Evolutionary conservation across 305 asterid genomes (phyloP).

Genomic region (Plantago lanceolata): DNA sequence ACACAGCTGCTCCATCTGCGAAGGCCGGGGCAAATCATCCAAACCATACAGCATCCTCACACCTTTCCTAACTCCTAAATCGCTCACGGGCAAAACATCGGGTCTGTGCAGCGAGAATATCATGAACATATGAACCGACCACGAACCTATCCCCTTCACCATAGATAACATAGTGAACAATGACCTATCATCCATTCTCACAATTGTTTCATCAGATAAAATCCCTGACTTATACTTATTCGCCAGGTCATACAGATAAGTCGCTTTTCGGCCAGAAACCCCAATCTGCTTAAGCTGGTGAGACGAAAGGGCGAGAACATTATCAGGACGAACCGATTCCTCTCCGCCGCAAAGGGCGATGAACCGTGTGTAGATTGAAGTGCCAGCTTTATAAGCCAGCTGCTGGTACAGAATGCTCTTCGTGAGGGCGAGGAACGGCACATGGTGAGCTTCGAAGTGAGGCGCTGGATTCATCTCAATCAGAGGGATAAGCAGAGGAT

Average conservation of each 20-base stretch:
- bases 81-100: conserved; percentile 93
- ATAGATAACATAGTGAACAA: conserved; percentile 84
- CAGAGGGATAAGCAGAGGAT: conserved; percentile 56
- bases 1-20: conserved; percentile 84
- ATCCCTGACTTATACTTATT: conserved; percentile 78
- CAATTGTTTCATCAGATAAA: conserved; percentile 68
- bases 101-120: conserved; percentile 86
- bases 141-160: conserved; percentile 97
- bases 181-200: conserved; percentile 90
- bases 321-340: conserved; percentile 55
- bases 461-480: conserved; percentile 64
- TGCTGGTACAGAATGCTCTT: conserved; percentile 88
- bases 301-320: conserved; percentile 59
- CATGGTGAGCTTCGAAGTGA: conserved; percentile 52
- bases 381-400: conserved; percentile 82
- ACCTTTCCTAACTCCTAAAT: conserved; percentile 93
- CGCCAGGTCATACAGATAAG: conserved; percentile 74
- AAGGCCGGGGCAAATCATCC: conserved; percentile 87
- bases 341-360: conserved; percentile 78
- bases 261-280: conserved; percentile 84
- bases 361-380: conserved; percentile 73
- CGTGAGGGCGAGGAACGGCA: conserved; percentile 69
- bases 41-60: conserved; percentile 72
- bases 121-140: conserved; percentile 99
- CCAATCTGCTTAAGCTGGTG: conserved; percentile 91